Evolutionary conservation across 805 yeast genomes (phyloP).

Genomic region (Candida silvicultrix): DNA sequence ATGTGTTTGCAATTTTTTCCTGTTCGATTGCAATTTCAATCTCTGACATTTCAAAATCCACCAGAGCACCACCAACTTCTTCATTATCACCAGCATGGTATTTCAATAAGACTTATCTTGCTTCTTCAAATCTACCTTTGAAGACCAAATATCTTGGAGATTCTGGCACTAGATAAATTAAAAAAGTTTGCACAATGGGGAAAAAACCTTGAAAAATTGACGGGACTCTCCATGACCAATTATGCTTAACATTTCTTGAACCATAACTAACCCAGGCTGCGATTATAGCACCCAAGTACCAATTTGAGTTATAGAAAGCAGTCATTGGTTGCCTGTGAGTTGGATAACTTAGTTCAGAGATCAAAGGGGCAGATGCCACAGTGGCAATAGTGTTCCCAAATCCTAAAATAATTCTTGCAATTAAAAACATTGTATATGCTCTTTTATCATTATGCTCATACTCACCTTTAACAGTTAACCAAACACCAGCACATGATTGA

Average conservation of each 20-base stretch:
- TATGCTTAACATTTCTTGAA: conserved; percentile 20
- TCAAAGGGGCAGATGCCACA: conserved; percentile 37
- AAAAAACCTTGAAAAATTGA: conserved; percentile 38
- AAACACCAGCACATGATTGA: conserved; percentile 25
- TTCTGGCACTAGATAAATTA: conserved; percentile 30
- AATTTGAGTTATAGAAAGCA: conserved; percentile 40
- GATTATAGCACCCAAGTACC: conserved; percentile 42
- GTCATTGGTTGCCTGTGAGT: conserved; percentile 34
- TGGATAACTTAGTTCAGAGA: conserved; percentile 44
- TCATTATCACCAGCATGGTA: conserved; percentile 28
- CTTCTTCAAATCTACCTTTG: conserved; percentile 33
- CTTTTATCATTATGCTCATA: background rate
- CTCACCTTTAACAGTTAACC: conserved; percentile 11
- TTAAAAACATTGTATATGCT: conserved; percentile 1
- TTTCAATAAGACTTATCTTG: conserved; percentile 30
- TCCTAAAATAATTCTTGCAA: conserved; percentile 37
- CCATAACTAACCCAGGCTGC: conserved; percentile 45
- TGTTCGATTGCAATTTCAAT: conserved; percentile 32
- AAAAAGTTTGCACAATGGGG: conserved; percentile 20
- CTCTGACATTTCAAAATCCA: conserved; percentile 34
- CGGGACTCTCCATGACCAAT: conserved; percentile 46
- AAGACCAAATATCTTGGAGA: conserved; percentile 36
- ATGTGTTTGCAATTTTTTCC: conserved; percentile 28
- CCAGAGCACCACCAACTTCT: conserved; percentile 16
- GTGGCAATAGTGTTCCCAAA: conserved; percentile 35